A percentile compares a stretch with the other conserved stretches of the same genome.
These are phyloP conservation scores for Polygonum aviculare DNA, from an alignment of 148 eudicot species.

Conservation along the genomic window DNA sequence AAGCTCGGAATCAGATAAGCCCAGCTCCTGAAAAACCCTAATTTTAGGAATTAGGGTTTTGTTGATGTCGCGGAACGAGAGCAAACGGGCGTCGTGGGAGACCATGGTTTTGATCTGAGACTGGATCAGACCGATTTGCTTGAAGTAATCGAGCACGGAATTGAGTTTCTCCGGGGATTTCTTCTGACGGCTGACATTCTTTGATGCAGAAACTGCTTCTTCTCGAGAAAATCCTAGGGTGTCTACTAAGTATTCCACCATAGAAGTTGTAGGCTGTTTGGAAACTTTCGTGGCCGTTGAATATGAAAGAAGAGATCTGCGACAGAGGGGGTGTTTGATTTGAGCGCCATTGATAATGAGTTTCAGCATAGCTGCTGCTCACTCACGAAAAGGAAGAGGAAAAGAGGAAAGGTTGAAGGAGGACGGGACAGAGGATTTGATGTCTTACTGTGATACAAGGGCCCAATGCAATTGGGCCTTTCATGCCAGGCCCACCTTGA, in stretches of 20 bases:
- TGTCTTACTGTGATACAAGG: neutral
- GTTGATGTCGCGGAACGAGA: conserved; percentile 1
- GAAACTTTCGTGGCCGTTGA: neutral
- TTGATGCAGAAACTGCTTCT: neutral
- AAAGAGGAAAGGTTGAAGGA: neutral
- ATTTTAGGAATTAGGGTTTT: conserved; percentile 24
- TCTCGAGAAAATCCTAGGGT: neutral
- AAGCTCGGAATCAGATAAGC: conserved; percentile 13
- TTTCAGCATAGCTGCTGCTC: neutral
- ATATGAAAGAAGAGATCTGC: neutral
- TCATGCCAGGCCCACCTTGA: no score
- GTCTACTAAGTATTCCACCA: neutral
- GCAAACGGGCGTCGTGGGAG: neutral
- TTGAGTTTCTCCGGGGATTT: conserved; percentile 12
- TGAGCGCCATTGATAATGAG: neutral
- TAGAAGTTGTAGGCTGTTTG: neutral
- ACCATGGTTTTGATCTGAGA: conserved; percentile 15
- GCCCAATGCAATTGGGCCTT: neutral
- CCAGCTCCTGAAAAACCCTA: conserved; percentile 12
- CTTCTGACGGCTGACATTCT: conserved; percentile 2
- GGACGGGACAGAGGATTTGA: neutral
- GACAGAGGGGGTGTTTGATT: neutral
- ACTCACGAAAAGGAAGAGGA: neutral
- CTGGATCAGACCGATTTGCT: neutral
- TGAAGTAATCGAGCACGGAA: conserved; percentile 11